Evolutionary conservation across 202 grass and related monocot genomes (phyloP), one percentile per base, ranked within the genome.

Genomic region (Eragrostis tef): DNA sequence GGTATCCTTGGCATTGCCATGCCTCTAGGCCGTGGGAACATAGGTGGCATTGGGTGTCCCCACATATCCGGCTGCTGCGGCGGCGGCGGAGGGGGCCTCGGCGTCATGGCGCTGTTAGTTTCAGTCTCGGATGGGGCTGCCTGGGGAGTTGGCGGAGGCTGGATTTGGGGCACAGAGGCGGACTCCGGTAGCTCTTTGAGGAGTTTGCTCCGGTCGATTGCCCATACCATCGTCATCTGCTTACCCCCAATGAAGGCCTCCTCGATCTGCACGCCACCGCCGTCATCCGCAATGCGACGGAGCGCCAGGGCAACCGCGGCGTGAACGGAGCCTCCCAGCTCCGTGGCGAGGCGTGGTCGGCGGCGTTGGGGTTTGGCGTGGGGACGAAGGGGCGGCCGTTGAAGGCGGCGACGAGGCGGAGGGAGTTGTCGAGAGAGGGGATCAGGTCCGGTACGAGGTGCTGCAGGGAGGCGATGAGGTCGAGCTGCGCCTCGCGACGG

Each of bases 101-200:
- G 85, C 51, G 88, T 83, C 73, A 83, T 85, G 46, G 83, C 53
- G 49, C 44, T 84, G 77, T 67, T 79, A 16, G 67, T 64, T 70
- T 91, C 85, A 16, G 63, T 82, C 80, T 88, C 84, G 1, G 78
- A 42, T 1, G 82, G 72, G 9, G 77, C 24, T 41, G 42, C 69
- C 79, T 84, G 88, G 14, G 80, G 65, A 47, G 43, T 27, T 12
- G 54, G 29, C 29, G 87, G 83, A 67, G 79, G 83, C 66, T 90
- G 91, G 21, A 62, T 15, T 84, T 82, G 67, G 11, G 79, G 81
- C 71, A 81, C 71, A 11, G 87, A 91, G 50, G 85, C 68, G 6
- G 90, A 90, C 80, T 99, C 96, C 0, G 90, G 96, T 24, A 95
- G 87, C 73, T 95, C 96, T 85, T 95, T 99, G 71, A 99, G 89